These are phyloP conservation scores for Eimeria falciformis DNA, from an alignment of 169 alveolate species.

Conservation along the genomic window DNA sequence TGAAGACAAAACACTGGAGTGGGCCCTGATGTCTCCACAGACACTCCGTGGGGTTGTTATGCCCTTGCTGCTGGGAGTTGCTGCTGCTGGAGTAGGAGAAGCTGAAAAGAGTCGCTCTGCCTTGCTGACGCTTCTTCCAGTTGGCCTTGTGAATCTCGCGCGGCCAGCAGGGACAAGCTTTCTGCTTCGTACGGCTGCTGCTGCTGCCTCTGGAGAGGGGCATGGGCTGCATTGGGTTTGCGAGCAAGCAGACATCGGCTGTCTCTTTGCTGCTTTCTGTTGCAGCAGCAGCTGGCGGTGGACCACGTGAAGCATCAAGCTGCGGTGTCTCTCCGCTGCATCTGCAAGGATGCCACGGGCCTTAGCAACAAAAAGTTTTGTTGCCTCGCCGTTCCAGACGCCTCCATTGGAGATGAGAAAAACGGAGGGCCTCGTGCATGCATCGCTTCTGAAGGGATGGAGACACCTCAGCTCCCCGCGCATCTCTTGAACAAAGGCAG, in stretches of 20 bases:
- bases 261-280: constrained; percentile 3
- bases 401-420: constrained; percentile 75
- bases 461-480: constrained; percentile 45
- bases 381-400: constrained; percentile 49
- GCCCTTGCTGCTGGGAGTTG: no score
- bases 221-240: not conserved
- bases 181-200: not conserved
- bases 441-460: constrained; percentile 30
- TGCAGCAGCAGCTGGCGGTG: constrained; percentile 51
- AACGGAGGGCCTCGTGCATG: constrained; percentile 64
- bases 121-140: not conserved
- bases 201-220: constrained; percentile 71
- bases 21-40: constrained; percentile 15
- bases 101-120: no score
- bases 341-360: not conserved
- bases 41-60: no score
- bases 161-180: no score
- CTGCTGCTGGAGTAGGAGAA: no score
- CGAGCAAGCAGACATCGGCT: not conserved
- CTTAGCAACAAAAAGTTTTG: constrained; percentile 1
- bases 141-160: not conserved
- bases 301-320: constrained; percentile 15
- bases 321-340: constrained; percentile 29
- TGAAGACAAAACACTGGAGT: not conserved
- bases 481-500: constrained; percentile 31